phyloP scores from a whole-genome alignment of 345 rosid species.

The Litchi chinensis region DNA sequence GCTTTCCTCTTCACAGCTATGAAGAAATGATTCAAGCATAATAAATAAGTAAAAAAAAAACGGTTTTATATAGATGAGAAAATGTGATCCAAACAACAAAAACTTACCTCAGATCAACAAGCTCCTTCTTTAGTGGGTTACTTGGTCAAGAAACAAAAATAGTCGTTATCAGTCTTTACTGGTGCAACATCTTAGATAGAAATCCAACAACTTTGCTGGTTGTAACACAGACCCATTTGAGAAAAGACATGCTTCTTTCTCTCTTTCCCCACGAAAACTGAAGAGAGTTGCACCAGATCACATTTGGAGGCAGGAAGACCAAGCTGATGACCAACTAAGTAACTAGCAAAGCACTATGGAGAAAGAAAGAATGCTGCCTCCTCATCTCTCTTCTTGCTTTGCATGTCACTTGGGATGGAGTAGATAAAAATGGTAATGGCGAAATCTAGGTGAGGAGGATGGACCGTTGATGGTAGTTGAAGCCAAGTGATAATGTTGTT shows the following conservation, averaged over 20 bases:
- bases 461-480: constrained; percentile 31
- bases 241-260: neutral
- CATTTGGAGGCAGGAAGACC: neutral
- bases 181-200: neutral
- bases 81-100: constrained; percentile 20
- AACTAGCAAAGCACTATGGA: too few relatives aligned
- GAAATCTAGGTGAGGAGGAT: constrained; percentile 14
- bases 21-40: neutral
- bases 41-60: too few relatives aligned
- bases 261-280: constrained; percentile 4
- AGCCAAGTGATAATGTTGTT: constrained; percentile 13
- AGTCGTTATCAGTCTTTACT: neutral
- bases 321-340: too few relatives aligned
- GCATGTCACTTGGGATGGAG: neutral
- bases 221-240: constrained; percentile 14
- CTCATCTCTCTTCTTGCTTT: neutral
- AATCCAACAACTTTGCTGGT: constrained; percentile 6
- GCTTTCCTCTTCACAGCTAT: neutral
- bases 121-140: neutral
- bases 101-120: constrained; percentile 18
- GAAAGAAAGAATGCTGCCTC: neutral
- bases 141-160: constrained; percentile 6
- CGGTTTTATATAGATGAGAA: constrained; percentile 17
- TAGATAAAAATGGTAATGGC: neutral
- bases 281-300: constrained; percentile 23